Evolutionary conservation across 306 rosid species (phyloP).

Genomic region (Inga oerstediana): DNA sequence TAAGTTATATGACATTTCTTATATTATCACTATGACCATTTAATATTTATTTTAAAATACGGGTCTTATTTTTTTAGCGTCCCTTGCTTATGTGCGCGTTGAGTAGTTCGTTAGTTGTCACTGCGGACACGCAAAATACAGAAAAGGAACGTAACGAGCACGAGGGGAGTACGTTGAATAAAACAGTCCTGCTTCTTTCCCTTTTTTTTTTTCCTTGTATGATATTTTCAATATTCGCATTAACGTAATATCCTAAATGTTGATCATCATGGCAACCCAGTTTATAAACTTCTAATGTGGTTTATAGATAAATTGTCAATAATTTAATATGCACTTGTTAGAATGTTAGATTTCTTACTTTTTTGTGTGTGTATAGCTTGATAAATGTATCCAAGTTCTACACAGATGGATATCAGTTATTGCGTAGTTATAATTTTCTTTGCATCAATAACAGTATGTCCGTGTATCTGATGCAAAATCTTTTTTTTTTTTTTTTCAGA

Average conservation of each 20-base stretch:
- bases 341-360: no score
- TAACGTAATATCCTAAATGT: neutral
- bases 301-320: no score
- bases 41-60: neutral
- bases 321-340: no score
- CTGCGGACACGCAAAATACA: constrained; percentile 14
- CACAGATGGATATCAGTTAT: no score
- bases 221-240: neutral
- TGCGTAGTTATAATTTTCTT: no score
- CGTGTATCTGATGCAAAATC: no score
- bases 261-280: no score
- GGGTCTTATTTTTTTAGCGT: neutral
- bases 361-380: no score
- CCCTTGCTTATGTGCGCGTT: neutral
- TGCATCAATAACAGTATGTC: no score
- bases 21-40: neutral
- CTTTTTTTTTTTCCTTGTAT: no score
- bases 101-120: neutral
- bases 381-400: neutral
- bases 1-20: neutral
- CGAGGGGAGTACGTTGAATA: constrained; percentile 36
- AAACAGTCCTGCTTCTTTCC: constrained; percentile 22
- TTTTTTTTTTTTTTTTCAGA: no score
- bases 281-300: no score
- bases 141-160: constrained; percentile 37